Evolutionary conservation across 176 grass and related monocot species (phyloP).

Genomic region (Ampelocalamus luodianensis): DNA sequence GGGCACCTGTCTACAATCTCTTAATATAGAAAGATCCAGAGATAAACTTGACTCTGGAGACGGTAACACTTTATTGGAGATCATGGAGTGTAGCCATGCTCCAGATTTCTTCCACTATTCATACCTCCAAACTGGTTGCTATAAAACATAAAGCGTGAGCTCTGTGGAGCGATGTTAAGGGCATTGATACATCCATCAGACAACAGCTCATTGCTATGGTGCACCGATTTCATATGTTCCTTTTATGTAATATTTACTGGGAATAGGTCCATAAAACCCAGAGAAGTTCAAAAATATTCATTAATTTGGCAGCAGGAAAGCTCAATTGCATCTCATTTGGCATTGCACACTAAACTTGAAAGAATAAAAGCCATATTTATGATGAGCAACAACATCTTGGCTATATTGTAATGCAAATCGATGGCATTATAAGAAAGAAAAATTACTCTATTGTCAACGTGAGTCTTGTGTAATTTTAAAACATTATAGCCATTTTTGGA

Average conservation of each 20-base stretch:
- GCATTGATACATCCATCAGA: not conserved
- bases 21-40: not conserved
- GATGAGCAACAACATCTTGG: not conserved
- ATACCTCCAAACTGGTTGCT: not conserved
- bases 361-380: not conserved
- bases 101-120: not conserved
- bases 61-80: not conserved
- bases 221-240: not conserved
- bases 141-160: not conserved
- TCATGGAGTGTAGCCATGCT: not conserved
- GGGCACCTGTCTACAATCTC: not conserved
- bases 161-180: not conserved
- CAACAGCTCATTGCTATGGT: not conserved
- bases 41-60: not conserved
- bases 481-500: not conserved
- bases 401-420: not conserved
- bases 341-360: not conserved
- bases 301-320: not conserved
- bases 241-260: not conserved
- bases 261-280: not conserved
- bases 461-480: not conserved
- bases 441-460: not conserved
- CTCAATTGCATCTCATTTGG: not conserved
- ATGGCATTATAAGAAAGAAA: not conserved
- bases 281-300: conserved; percentile 10